These are phyloP conservation scores for Osmanthus fragrans DNA, from an alignment of 257 asterid species.

Conservation along the genomic window DNA sequence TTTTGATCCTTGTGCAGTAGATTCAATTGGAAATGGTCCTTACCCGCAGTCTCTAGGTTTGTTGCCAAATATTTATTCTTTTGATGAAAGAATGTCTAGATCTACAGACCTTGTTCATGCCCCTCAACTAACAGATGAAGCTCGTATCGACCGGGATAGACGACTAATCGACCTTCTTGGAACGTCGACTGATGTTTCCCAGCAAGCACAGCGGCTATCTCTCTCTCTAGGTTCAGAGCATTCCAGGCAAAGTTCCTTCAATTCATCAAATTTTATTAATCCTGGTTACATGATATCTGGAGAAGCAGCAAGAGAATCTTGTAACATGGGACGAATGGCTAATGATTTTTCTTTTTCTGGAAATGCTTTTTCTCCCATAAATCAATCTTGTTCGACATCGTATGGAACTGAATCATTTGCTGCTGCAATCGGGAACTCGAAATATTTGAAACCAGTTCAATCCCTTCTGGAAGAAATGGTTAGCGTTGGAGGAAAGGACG, in stretches of 20 bases:
- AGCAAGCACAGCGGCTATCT: constrained; percentile 62
- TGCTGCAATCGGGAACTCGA: constrained; percentile 47
- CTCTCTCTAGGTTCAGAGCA: constrained; percentile 61
- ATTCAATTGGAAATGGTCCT: constrained; percentile 22
- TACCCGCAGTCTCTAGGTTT: constrained; percentile 37
- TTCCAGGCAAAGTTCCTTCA: constrained; percentile 32
- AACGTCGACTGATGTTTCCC: constrained; percentile 38
- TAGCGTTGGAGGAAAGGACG: constrained; percentile 43
- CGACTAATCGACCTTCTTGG: constrained; percentile 77
- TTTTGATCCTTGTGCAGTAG: constrained; percentile 42
- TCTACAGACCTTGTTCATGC: constrained; percentile 34
- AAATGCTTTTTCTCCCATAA: constrained; percentile 23
- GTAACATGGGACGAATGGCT: constrained; percentile 12
- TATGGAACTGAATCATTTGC: constrained; percentile 48
- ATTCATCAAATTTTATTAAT: constrained; percentile 27
- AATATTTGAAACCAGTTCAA: constrained; percentile 67
- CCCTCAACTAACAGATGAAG: constrained; percentile 38
- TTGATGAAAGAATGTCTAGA: constrained; percentile 40
- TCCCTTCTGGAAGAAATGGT: constrained; percentile 76
- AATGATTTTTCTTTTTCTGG: constrained; percentile 28
- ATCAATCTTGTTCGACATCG: constrained; percentile 36
- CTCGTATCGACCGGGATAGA: constrained; percentile 40
- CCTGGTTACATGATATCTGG: constrained; percentile 23
- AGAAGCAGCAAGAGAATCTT: no score
- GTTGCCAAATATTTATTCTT: constrained; percentile 33